Evolutionary conservation across 768 basidiomycete species (phyloP).

Genomic region (Mycena haematopus): DNA sequence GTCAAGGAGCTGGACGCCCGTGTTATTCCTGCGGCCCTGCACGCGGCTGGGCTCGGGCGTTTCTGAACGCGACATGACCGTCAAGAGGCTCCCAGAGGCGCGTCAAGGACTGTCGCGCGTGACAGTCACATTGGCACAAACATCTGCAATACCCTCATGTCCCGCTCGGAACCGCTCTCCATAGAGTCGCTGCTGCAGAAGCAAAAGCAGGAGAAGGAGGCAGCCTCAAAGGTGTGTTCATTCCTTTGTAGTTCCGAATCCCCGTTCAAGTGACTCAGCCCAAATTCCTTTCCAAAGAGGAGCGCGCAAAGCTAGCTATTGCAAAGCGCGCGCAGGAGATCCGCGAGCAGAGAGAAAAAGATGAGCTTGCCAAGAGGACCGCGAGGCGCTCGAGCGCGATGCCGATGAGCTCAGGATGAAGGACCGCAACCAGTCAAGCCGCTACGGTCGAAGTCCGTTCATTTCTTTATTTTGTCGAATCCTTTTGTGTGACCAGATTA

Average conservation of each 20-base stretch:
- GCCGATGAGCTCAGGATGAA: conserved; percentile 71
- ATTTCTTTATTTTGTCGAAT: conserved; percentile 19
- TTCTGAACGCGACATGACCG: conserved; percentile 21
- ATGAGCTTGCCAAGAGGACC: conserved; percentile 65
- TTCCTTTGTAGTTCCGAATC: neutral
- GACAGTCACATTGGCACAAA: neutral
- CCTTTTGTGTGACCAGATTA: conserved; percentile 29
- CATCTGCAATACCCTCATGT: conserved; percentile 43
- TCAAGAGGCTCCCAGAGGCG: neutral
- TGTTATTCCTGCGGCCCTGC: conserved; percentile 62
- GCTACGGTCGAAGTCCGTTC: conserved; percentile 48
- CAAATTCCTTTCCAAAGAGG: conserved; percentile 92
- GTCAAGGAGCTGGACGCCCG: conserved; percentile 64
- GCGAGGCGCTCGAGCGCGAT: conserved; percentile 76
- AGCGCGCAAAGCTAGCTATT: conserved; percentile 88
- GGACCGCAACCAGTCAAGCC: conserved; percentile 46
- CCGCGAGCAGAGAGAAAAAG: conserved; percentile 68
- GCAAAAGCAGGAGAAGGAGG: conserved; percentile 89
- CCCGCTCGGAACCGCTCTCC: conserved; percentile 76
- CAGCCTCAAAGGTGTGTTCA: conserved; percentile 79
- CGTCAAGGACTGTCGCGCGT: neutral
- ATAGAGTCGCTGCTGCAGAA: conserved; percentile 87
- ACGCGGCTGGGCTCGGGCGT: conserved; percentile 63
- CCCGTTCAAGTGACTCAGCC: conserved; percentile 59
- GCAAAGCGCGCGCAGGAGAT: conserved; percentile 88